These are phyloP conservation scores for Choricystis sp. DNA, from an alignment of 139 green algal species.

Conservation along the genomic window DNA sequence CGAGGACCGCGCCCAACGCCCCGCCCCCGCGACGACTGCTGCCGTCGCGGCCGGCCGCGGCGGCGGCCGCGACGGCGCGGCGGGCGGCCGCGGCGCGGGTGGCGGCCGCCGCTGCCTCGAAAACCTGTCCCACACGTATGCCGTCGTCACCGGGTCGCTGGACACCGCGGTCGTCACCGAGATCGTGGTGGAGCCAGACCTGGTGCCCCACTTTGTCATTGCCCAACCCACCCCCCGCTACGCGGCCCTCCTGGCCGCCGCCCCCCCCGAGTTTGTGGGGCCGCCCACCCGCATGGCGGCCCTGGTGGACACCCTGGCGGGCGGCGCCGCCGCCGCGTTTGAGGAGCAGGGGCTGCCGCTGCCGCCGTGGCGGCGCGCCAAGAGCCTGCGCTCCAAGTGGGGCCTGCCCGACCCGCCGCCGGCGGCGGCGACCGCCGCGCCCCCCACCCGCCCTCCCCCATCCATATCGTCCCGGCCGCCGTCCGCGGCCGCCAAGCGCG, in stretches of 20 bases:
- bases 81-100: too few species aligned
- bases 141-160: background rate
- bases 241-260: conserved; percentile 9
- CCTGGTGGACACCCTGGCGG: conserved; percentile 8
- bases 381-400: conserved; percentile 46
- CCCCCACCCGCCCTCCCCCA: too few species aligned
- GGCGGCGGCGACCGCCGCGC: too few species aligned
- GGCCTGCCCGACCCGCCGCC: background rate
- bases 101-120: background rate
- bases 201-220: conserved; percentile 28
- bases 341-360: conserved; percentile 26
- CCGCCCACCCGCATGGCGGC: background rate
- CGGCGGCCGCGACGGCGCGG: too few species aligned
- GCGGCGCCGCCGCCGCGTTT: conserved; percentile 20
- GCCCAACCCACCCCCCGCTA: conserved; percentile 23
- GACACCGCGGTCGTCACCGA: background rate
- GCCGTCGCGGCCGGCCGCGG: too few species aligned
- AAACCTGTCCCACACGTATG: background rate
- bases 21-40: too few species aligned
- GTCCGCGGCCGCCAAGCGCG: background rate
- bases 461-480: too few species aligned
- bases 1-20: too few species aligned
- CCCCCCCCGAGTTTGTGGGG: conserved; percentile 2
- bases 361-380: conserved; percentile 43
- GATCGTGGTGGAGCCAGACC: conserved; percentile 19